Base-by-base conservation (phyloP, 306 rosid species). In the Acacia confusa region DNA sequence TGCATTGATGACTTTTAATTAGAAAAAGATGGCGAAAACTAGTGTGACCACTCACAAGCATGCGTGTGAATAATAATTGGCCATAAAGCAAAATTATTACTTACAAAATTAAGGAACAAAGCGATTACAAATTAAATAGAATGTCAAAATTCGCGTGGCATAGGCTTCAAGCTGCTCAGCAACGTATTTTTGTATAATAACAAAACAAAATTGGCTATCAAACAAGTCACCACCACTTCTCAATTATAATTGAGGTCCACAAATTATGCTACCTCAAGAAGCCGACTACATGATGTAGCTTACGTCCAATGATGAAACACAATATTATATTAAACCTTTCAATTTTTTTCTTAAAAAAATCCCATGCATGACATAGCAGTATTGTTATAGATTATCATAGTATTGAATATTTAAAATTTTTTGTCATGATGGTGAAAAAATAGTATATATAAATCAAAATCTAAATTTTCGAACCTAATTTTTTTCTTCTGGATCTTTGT, bases 11-110 rank as follows among this genome's bases (percentile, higher is more conserved):
- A 44, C 14, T 44, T 12, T 17, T 7, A 43, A 1, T 6, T 40
- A 69, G 34, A 12, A n/a, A 69, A 20, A n/a, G 70, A 65, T 32
- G 41, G 43, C 40, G 24, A 65, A 65, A 11, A n/a, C 73, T 12
- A 20, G 20, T 20, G 50, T 69, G 32, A 69, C 73, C 73, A 69
- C 73, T 69, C 73, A n/a, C 52, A 38, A 65, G 70, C 30, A 40
- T 40, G 50, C 24, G 73, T 24, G 17, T 12, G 64, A 22, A 47
- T 47, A n/a, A 9, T 57, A 57, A 57, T 57, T 22, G 64, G 30
- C 22, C 64, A 8, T 9, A 57, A 57, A 57, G 30, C 15, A 22
- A 52, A 41, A 19, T 52, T 52, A 19, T 52, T 52, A 19, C 22
- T 55, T 53, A 1, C 19, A 3, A 48, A 57, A 57, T 22, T 22